Conservation (phyloP, 2,329 filamentous ascomycete species). For the Lecanicillium sp. region DNA sequence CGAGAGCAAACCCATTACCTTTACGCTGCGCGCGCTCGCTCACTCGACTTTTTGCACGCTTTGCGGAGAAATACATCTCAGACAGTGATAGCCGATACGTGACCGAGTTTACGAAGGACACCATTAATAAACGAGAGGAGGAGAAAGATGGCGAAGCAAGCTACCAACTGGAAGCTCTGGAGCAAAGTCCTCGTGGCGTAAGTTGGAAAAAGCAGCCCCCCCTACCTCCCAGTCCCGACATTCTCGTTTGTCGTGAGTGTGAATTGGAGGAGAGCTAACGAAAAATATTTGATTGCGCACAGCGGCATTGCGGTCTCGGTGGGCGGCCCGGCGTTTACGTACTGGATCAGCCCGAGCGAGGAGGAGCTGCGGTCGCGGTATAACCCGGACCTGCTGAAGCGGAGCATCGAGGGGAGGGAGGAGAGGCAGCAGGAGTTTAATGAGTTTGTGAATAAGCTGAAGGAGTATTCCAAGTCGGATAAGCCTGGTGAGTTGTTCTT, state of each 20-base stretch:
- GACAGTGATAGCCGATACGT: too few relatives aligned
- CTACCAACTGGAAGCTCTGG: conserved; percentile 47
- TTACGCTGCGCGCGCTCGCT: too few relatives aligned
- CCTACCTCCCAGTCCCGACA: conserved; percentile 9
- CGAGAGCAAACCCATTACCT: too few relatives aligned
- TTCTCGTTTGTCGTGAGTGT: not conserved
- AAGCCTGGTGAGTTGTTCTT: conserved; percentile 65
- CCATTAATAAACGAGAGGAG: too few relatives aligned
- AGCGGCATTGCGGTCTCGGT: conserved; percentile 68
- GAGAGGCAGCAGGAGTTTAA: conserved; percentile 81
- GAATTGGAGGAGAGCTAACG: conserved; percentile 7
- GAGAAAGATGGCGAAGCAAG: too few relatives aligned
- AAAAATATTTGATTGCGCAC: conserved; percentile 9
- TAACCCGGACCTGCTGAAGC: conserved; percentile 88
- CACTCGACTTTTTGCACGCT: too few relatives aligned
- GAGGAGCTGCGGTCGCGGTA: conserved; percentile 90
- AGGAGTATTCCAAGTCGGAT: conserved; percentile 83
- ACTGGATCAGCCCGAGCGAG: conserved; percentile 74
- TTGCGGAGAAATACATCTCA: too few relatives aligned
- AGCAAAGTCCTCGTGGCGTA: conserved; percentile 67
- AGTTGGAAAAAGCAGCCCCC: too few relatives aligned
- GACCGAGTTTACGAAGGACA: too few relatives aligned
- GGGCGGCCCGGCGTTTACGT: conserved; percentile 78
- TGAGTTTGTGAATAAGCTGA: conserved; percentile 74
- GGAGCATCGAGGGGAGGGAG: conserved; percentile 71